These are phyloP conservation scores for Centella asiatica DNA, from an alignment of 129 eudicot species.

Conservation along the genomic window DNA sequence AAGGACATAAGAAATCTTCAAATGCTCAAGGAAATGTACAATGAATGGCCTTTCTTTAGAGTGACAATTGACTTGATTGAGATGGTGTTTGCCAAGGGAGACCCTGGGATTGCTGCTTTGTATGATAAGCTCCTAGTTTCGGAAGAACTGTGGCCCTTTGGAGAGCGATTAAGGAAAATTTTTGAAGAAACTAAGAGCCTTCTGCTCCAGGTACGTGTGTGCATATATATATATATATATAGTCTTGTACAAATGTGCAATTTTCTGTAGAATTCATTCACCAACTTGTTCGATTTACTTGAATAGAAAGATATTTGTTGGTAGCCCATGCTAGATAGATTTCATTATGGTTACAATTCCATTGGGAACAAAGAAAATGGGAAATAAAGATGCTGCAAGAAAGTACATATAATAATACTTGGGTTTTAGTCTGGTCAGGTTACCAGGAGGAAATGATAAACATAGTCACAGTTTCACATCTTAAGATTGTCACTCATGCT, in stretches of 20 bases:
- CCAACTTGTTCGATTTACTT: background rate
- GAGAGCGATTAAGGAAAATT: slow-evolving; percentile 40
- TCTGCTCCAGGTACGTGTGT: slow-evolving; percentile 50
- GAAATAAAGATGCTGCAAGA: background rate
- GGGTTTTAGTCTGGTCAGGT: background rate
- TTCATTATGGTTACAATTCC: no score
- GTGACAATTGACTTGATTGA: slow-evolving; percentile 73
- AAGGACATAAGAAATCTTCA: slow-evolving; percentile 55
- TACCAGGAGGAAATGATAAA: background rate
- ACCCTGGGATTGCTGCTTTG: slow-evolving; percentile 66
- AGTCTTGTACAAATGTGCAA: background rate
- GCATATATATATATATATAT: background rate
- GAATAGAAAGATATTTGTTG: background rate
- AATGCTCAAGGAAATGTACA: slow-evolving; percentile 67
- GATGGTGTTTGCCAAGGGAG: slow-evolving; percentile 86
- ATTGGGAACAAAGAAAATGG: no score
- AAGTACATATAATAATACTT: background rate
- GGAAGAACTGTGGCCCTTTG: slow-evolving; percentile 41
- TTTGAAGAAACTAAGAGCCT: slow-evolving; percentile 47
- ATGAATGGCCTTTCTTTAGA: slow-evolving; percentile 73
- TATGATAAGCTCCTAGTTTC: slow-evolving; percentile 69
- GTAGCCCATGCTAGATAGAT: background rate
- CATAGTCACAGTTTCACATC: background rate
- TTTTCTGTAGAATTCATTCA: background rate
- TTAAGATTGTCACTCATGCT: background rate